A percentile compares a stretch with the other conserved stretches of the same genome.
Conservation (phyloP, 2,329 filamentous ascomycete species). For the Alternaria tenuissima region DNA sequence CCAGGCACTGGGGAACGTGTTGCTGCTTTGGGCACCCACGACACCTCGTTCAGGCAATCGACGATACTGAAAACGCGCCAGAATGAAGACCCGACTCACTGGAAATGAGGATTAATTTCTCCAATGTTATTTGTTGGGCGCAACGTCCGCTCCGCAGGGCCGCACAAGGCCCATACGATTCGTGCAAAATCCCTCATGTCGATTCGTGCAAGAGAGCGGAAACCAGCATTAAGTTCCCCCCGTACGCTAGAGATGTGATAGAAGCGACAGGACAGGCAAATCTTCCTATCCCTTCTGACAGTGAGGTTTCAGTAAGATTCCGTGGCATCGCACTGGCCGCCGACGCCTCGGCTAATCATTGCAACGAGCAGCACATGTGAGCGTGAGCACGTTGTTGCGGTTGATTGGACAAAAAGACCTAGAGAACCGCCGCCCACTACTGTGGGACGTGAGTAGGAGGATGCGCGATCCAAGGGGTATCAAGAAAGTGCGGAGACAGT, state of each 20-base stretch:
- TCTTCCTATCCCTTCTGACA: slow-evolving; percentile 9
- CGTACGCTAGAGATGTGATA: slow-evolving; percentile 37
- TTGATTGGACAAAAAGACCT: slow-evolving; percentile 15
- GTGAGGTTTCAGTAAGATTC: slow-evolving; percentile 14
- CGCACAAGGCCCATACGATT: slow-evolving; percentile 24
- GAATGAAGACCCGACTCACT: slow-evolving; percentile 22
- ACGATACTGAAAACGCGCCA: slow-evolving; percentile 21
- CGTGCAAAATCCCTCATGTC: slow-evolving; percentile 18
- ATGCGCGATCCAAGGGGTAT: neutral
- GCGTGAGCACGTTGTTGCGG: slow-evolving; percentile 31
- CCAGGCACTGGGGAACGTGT: slow-evolving; percentile 26
- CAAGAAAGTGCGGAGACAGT: neutral
- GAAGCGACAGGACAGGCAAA: slow-evolving; percentile 23
- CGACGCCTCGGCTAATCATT: slow-evolving; percentile 14
- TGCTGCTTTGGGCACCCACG: slow-evolving; percentile 15
- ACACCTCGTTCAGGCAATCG: slow-evolving; percentile 15
- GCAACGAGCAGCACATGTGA: slow-evolving; percentile 19
- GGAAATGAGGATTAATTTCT: slow-evolving; percentile 19
- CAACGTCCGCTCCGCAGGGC: slow-evolving; percentile 13
- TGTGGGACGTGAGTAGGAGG: neutral
- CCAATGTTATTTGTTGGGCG: slow-evolving; percentile 17
- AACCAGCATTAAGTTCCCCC: slow-evolving; percentile 36
- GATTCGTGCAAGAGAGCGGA: slow-evolving; percentile 35
- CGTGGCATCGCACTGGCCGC: neutral
- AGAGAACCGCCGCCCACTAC: neutral